A percentile compares a stretch with the other conserved stretches of the same genome.
phyloP scores from a whole-genome alignment of 176 grass and related monocot genomes.

The Oryza officinalis region DNA sequence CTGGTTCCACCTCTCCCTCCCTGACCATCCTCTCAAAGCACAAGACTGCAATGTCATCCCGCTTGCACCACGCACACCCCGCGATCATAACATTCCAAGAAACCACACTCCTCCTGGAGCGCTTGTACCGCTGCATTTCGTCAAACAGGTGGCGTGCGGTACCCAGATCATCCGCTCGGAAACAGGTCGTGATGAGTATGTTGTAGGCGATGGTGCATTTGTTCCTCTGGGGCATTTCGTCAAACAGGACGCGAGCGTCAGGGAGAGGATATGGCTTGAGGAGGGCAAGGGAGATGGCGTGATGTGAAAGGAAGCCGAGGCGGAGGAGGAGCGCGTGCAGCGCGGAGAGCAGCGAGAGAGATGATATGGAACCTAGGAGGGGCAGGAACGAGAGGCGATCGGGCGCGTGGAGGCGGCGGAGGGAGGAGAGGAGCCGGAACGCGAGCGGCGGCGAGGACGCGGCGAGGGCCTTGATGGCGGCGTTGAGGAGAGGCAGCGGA shows the following conservation, averaged over 20 bases:
- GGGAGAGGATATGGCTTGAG: constrained; percentile 36
- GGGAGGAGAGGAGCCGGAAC: constrained; percentile 34
- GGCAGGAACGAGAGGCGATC: constrained; percentile 40
- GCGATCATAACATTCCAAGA: constrained; percentile 63
- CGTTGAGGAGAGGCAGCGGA: constrained; percentile 50
- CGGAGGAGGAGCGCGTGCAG: constrained; percentile 48
- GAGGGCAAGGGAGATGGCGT: constrained; percentile 39
- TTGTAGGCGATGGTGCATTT: constrained; percentile 53
- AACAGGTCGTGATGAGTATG: constrained; percentile 31
- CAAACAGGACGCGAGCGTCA: constrained; percentile 7
- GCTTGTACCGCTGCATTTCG: constrained; percentile 45
- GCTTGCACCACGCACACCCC: constrained; percentile 28
- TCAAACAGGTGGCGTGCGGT: constrained; percentile 45
- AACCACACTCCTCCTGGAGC: constrained; percentile 49
- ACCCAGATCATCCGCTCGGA: constrained; percentile 6
- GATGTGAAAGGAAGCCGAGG: constrained; percentile 53
- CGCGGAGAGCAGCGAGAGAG: constrained; percentile 29
- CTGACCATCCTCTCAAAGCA: constrained; percentile 46
- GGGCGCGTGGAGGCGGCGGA: constrained; percentile 32
- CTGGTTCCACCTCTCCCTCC: constrained; percentile 25
- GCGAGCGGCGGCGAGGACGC: constrained; percentile 15
- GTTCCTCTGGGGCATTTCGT: constrained; percentile 29
- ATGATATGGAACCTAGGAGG: constrained; percentile 37
- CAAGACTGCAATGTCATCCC: constrained; percentile 32
- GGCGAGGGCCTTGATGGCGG: constrained; percentile 49